Base-by-base conservation (phyloP, 306 rosid genomes). In the Ziziphus jujuba region DNA sequence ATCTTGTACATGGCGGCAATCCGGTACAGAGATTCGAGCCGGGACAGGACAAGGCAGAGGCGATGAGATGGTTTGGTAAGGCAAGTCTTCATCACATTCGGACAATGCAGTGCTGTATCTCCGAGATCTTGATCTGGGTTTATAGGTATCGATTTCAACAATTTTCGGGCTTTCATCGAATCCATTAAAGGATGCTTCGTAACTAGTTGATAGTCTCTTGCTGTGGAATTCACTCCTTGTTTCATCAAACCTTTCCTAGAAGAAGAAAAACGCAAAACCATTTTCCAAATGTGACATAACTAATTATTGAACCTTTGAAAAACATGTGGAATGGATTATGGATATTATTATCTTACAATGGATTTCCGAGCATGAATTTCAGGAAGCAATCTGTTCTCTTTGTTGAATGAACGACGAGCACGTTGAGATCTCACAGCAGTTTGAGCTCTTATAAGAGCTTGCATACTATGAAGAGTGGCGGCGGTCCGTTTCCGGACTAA, bases 401-500 rank as follows among this genome's bases (percentile, higher is more conserved):
- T 87, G 84, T 87, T 82, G 81, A 82, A 60, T 11, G 96, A 95
- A 12, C 92, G 92, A 22, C 91, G 99, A 38, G 99, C 99, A 5
- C 96, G 73, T 49, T 90, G 92, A 23, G 84, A 69, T 69, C 97
- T 73, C n/a, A 72, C 88, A 10, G 84, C 72, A 14, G 83, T 77
- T 50, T 95, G 99, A 20, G 97, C 99, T 84, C 99, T 72, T 17
- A 95, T 70, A 0, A 95, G 84, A 79, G 96, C 99, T 73, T 95
- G 96, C 97, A 95, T 95, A 61, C 99, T 82, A 38, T 84, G 89
- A 55, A 90, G 91, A 53, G 99, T 90, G 54, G 92, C 95, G 55
- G 95, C 84, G 64, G 97, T 88, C n/a, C 93, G 78, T 63, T 95
- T 95, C 14, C 99, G 73, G 44, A 95, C 96, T 1, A 95, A 87